Evolutionary conservation across 805 yeast genomes (phyloP), one percentile per base, ranked within the genome.

Genomic region (Metschnikowia picachoensis): DNA sequence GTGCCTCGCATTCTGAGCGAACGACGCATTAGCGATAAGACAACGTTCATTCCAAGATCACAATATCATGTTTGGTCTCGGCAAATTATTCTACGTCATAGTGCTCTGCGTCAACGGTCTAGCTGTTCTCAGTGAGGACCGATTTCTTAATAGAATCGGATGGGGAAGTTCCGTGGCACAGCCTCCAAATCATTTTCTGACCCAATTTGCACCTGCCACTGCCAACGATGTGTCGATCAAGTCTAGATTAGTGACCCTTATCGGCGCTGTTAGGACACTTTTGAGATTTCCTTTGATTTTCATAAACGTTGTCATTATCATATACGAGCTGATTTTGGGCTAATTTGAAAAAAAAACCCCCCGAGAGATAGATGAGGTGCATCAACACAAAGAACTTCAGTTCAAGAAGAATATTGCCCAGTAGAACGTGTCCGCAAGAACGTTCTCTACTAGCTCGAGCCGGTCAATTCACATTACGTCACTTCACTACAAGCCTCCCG

Each of bases 71-170:
- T 81, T 81, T 64, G 85, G 86, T 14, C 64, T 81, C 36, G 85
- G 85, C 10, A 79, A 73, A 59, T 65, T 81, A 30, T 70, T 80
- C 46, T 81, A 80, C 56, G 80, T 78, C 45, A 65, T 74, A 20
- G 63, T 80, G n/a, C 70, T 87, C 33, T 66, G 85, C 46, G 77
- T 85, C 39, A 87, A 87, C 62, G 80, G 92, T 0, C 77, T 87
- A 28, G 94, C 94, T 0, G 83, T 87, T 31, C 74, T 87, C 43
- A 85, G 85, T 60, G 95, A 87, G 57, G 94, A 87, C 58, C 69
- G 95, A 48, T 87, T 87, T 58, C 70, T 87, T 48, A 82, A 82
- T 57, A 72, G 95, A 66, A 78, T 60, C 31, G 73, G 69, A 25
- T 69, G 67, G 69, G 68, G 65, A 9, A 50, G 53, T 28, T 47